phyloP scores from a whole-genome alignment of 176 grass and related monocot species.

The Triticum timopheevii region DNA sequence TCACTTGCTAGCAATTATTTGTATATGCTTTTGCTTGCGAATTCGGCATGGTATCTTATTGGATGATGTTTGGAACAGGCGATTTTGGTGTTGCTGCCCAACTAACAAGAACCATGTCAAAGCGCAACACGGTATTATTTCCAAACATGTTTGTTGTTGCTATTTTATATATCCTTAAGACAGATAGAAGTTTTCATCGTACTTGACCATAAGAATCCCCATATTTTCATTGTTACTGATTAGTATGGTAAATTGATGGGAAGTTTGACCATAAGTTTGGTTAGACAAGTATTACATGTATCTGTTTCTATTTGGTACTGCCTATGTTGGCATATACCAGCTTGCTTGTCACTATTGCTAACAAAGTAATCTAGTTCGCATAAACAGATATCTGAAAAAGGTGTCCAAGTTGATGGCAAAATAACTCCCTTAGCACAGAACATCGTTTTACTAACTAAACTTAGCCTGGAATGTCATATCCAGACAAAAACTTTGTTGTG shows the following conservation, averaged over 20 bases:
- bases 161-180: neutral
- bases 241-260: neutral
- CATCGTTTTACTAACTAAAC: neutral
- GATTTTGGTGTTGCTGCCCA: conserved; percentile 99
- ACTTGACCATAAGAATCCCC: conserved; percentile 1
- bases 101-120: conserved; percentile 99
- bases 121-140: conserved; percentile 91
- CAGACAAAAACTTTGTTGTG: neutral
- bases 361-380: neutral
- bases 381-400: conserved; percentile 2
- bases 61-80: conserved; percentile 55
- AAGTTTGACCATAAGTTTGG: neutral
- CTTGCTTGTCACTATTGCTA: conserved; percentile 14
- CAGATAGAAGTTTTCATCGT: conserved; percentile 13
- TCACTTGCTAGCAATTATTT: conserved; percentile 30
- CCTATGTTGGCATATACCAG: neutral
- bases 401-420: neutral
- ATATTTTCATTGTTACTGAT: conserved; percentile 22
- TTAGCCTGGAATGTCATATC: neutral
- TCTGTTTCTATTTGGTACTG: neutral
- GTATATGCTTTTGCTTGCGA: neutral
- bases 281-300: conserved; percentile 19
- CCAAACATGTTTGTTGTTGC: conserved; percentile 24
- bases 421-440: neutral
- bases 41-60: conserved; percentile 21